phyloP scores from a whole-genome alignment of 2,329 filamentous ascomycete species.

The Cladosporium sp. region DNA sequence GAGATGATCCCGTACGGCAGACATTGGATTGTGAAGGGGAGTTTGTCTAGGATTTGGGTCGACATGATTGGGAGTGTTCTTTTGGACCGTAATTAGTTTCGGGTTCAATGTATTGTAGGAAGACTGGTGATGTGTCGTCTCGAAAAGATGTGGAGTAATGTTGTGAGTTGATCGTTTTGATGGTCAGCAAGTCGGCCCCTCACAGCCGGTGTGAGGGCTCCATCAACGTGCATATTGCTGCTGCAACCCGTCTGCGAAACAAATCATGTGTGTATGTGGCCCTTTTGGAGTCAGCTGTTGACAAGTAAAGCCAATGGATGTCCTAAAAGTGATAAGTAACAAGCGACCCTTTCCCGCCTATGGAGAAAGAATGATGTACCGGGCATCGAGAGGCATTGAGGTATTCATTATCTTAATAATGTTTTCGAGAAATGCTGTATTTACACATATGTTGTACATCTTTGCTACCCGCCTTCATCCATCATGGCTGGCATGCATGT shows the following conservation, averaged over 20 bases:
- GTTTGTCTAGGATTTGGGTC: constrained; percentile 25
- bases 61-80: constrained; percentile 19
- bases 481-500: background rate
- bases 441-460: constrained; percentile 15
- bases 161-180: background rate
- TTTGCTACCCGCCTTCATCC: background rate
- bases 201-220: background rate
- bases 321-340: background rate
- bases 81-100: background rate
- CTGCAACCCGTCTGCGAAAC: background rate
- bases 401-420: background rate
- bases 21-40: constrained; percentile 32
- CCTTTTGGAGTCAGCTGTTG: background rate
- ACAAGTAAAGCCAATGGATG: background rate
- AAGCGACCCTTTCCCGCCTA: background rate
- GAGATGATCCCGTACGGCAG: constrained; percentile 35
- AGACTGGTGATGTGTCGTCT: background rate
- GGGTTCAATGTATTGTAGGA: background rate
- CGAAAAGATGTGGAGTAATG: background rate
- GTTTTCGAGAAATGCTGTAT: constrained; percentile 1
- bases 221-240: background rate
- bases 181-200: constrained; percentile 10
- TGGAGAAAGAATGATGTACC: background rate
- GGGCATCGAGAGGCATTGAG: background rate
- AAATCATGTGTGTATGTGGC: background rate